These are phyloP conservation scores for Pestalotiopsis sp. DNA, from an alignment of 2,329 filamentous ascomycete species.

Conservation along the genomic window DNA sequence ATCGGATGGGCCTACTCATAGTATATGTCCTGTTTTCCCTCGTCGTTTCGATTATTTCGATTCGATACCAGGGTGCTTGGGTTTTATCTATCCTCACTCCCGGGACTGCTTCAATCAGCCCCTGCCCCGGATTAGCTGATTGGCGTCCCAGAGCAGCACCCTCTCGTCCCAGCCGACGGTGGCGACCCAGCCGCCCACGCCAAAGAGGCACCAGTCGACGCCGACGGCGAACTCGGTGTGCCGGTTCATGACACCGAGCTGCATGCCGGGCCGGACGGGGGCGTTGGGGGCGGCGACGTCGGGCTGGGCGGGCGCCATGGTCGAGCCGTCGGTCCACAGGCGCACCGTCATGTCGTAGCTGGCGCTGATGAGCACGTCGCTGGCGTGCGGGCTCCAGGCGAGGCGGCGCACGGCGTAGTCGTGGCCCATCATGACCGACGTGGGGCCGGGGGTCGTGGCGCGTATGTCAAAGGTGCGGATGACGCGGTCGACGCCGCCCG, in stretches of 20 bases:
- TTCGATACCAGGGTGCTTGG: too few species aligned
- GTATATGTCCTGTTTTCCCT: too few species aligned
- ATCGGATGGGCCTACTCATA: too few species aligned
- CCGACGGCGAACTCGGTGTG: slow-evolving; percentile 97
- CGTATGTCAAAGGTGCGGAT: slow-evolving; percentile 92
- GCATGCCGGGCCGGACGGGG: slow-evolving; percentile 58
- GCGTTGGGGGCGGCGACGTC: slow-evolving; percentile 21
- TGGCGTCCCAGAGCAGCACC: slow-evolving; percentile 90
- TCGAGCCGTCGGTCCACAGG: slow-evolving; percentile 80
- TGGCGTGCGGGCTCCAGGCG: slow-evolving; percentile 92
- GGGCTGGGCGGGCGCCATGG: slow-evolving; percentile 34
- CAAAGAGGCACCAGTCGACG: slow-evolving; percentile 97
- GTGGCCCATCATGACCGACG: slow-evolving; percentile 79
- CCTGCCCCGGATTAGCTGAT: slow-evolving; percentile 6
- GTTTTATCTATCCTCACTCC: too few species aligned
- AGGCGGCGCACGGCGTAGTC: slow-evolving; percentile 87
- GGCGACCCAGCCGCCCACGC: slow-evolving; percentile 92
- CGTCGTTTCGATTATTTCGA: too few species aligned
- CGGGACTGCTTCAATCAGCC: neutral
- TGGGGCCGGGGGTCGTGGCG: slow-evolving; percentile 71
- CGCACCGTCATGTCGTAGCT: slow-evolving; percentile 99
- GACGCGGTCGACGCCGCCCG: slow-evolving; percentile 83
- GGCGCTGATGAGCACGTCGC: slow-evolving; percentile 82
- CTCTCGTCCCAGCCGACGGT: slow-evolving; percentile 94
- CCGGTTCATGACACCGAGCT: slow-evolving; percentile 85